Evolutionary conservation across 129 eudicot genomes (phyloP).

Genomic region (Daucus carota): DNA sequence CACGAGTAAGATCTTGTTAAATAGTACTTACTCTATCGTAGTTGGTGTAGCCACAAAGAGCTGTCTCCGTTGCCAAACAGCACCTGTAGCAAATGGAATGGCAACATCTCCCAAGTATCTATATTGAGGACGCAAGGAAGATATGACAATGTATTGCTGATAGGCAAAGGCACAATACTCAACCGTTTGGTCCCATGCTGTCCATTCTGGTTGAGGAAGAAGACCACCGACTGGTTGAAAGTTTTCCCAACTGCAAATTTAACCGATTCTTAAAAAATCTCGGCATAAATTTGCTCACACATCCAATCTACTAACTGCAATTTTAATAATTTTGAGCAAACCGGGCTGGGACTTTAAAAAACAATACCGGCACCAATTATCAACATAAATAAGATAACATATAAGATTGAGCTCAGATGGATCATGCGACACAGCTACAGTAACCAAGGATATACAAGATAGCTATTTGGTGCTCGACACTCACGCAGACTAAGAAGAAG

Average conservation of each 20-base stretch:
- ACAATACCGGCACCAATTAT: too few relatives aligned
- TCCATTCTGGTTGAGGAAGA: constrained; percentile 99
- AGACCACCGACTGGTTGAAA: constrained; percentile 95
- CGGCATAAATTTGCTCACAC: neutral
- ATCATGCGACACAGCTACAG: too few relatives aligned
- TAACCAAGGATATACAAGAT: too few relatives aligned
- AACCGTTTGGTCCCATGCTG: constrained; percentile 97
- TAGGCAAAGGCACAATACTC: constrained; percentile 99
- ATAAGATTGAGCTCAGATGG: too few relatives aligned
- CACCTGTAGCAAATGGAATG: constrained; percentile 96
- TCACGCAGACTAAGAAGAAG: too few relatives aligned
- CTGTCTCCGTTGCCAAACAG: constrained; percentile 96
- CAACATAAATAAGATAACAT: too few relatives aligned
- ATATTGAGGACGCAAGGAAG: constrained; percentile 92
- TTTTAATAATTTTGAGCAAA: too few relatives aligned
- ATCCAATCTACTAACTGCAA: too few relatives aligned
- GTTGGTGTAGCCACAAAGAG: constrained; percentile 98
- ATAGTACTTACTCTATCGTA: constrained; percentile 62
- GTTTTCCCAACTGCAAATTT: constrained; percentile 84
- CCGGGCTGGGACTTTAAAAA: too few relatives aligned
- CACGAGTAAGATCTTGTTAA: too few relatives aligned
- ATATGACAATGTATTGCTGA: constrained; percentile 80
- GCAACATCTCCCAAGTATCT: constrained; percentile 98
- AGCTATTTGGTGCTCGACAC: too few relatives aligned
- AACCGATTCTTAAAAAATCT: neutral